phyloP scores from a whole-genome alignment of 495 filamentous ascomycete species.

The Xylaria flabelliformis region DNA sequence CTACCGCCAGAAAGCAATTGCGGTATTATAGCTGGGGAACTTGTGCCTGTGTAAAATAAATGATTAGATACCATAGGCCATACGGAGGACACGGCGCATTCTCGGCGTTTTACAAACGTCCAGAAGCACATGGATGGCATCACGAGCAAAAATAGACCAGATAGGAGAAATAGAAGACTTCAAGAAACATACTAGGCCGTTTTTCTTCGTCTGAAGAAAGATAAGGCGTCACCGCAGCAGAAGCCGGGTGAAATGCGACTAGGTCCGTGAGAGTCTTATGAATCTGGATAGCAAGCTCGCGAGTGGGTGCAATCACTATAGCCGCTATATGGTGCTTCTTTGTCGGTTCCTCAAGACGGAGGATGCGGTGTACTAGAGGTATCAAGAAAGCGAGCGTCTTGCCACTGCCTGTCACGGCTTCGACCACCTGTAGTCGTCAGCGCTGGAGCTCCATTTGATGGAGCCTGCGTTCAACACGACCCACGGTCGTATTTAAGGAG shows the following conservation, averaged over 20 bases:
- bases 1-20: conserved; percentile 80
- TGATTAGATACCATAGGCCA: neutral
- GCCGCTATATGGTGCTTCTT: conserved; percentile 89
- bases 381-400: conserved; percentile 94
- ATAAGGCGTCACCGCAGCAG: conserved; percentile 64
- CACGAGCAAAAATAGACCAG: neutral
- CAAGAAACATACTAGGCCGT: conserved; percentile 42
- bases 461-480: neutral
- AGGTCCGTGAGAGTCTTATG: conserved; percentile 79
- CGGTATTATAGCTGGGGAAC: conserved; percentile 68
- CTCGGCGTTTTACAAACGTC: neutral
- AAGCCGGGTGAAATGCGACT: conserved; percentile 80
- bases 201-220: conserved; percentile 57
- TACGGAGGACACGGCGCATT: neutral
- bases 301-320: conserved; percentile 90
- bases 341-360: conserved; percentile 71
- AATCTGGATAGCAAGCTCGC: conserved; percentile 92
- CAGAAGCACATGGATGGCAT: neutral
- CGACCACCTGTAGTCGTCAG: conserved; percentile 16
- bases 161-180: neutral
- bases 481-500: neutral
- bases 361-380: conserved; percentile 82
- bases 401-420: conserved; percentile 92
- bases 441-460: neutral
- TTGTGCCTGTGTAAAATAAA: conserved; percentile 38